phyloP scores from a whole-genome alignment of 2,329 filamentous ascomycete genomes.

The Fusarium fujikuroi region DNA sequence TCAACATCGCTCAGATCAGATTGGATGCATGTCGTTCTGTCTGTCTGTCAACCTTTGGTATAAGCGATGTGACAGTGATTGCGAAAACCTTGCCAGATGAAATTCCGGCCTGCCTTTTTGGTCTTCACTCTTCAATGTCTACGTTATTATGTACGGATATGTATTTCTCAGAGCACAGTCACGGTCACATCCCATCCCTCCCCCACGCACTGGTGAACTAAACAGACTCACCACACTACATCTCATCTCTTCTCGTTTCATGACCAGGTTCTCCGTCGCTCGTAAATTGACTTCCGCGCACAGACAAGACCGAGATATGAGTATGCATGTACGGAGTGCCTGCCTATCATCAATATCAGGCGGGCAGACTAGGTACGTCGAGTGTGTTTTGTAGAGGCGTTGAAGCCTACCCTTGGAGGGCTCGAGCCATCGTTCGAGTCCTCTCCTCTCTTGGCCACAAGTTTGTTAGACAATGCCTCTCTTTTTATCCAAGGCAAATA shows the following conservation, averaged over 20 bases:
- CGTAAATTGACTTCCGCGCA: slow-evolving; percentile 42
- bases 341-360: neutral
- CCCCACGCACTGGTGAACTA: neutral
- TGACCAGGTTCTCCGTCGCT: slow-evolving; percentile 4
- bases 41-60: neutral
- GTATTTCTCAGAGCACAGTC: neutral
- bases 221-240: neutral
- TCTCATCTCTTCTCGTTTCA: slow-evolving; percentile 2
- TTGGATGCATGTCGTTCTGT: no score
- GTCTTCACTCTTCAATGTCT: neutral
- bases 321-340: neutral
- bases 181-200: neutral
- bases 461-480: neutral
- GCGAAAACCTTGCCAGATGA: slow-evolving; percentile 3
- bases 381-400: neutral
- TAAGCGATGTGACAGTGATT: slow-evolving; percentile 27
- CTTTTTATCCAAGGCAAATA: neutral
- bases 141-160: neutral
- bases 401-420: neutral
- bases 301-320: slow-evolving; percentile 14
- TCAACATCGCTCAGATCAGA: neutral
- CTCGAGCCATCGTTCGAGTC: neutral
- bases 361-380: neutral
- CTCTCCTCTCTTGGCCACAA: neutral
- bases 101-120: neutral